Evolutionary conservation across 2,329 filamentous ascomycete species (phyloP), one percentile per base, ranked within the genome.

Genomic region (Neocatenulostroma microsporum): DNA sequence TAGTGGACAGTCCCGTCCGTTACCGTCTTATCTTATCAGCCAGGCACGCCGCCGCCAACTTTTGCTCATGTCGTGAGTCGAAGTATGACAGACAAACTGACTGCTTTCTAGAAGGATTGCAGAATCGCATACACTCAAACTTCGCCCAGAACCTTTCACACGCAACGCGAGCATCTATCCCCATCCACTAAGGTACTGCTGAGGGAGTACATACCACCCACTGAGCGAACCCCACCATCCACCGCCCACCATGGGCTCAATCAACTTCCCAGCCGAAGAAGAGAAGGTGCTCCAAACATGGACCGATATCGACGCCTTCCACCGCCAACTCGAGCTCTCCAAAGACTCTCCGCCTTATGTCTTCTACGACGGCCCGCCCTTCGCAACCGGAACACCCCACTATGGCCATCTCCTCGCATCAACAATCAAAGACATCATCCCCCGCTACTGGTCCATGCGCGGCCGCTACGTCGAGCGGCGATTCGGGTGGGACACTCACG

Each of bases 401-500:
- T 80, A 82, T 53, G 76, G 80, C 39, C 86, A 94, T 63, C 67
- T 94, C 36, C 72, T 94, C 48, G 84, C 89, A 24, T 94, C 86
- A 14, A 95, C 88, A 33, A 94, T 95, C 68, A 95, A 96, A 64
- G 89, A 95, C 62, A 91, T 94, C 42, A 94, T 96, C 49, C 87
- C 89, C 7, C 73, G 89, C 51, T 96, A 95, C 63, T 95, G 88
- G 86, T 87, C 87, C 34, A 94, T 94, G 88, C 93, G 93, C 60
- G 89, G 89, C 12, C 84, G 80, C 58, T 83, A 94, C 67, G 88
- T 95, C 35, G 85, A 91, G 68, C 77, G 89, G 47, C 76, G 88
- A 41, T 95, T 95, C 50, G 89, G 89, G 36, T 95, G 89, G 89
- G 89, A 95, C 60, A 86, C 88, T 2, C 89, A 95, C 58, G 89